Conservation (phyloP, 306 rosid species). For the Sphenostylis stenocarpa region DNA sequence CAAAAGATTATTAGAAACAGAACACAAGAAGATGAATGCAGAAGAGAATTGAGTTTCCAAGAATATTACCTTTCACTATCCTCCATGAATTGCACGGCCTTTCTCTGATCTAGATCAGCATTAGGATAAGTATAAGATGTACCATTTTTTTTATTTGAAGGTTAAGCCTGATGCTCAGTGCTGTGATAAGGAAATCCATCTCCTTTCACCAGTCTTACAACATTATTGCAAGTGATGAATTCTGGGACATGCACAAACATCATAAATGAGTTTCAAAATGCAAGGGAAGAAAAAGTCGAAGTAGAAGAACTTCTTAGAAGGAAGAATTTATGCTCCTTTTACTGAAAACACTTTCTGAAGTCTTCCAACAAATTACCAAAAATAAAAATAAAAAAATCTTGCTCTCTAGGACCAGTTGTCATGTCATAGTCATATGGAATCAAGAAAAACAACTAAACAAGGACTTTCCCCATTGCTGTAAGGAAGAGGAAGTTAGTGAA, state of each 20-base stretch:
- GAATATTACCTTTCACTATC: conserved; percentile 48
- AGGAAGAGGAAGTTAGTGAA: background rate
- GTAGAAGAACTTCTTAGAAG: background rate
- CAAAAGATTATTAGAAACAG: background rate
- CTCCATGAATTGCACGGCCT: conserved; percentile 43
- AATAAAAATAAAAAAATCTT: background rate
- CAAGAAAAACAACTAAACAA: background rate
- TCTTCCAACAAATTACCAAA: background rate
- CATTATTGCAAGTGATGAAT: background rate
- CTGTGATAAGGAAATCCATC: background rate
- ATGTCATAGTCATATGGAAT: background rate
- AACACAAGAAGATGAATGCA: background rate
- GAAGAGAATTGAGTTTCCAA: background rate
- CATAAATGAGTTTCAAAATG: conserved; percentile 24
- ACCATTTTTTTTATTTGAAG: conserved; percentile 13
- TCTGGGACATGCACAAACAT: conserved; percentile 28
- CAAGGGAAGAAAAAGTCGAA: background rate
- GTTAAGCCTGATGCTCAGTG: conserved; percentile 1
- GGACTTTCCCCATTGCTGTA: background rate
- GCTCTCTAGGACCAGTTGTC: background rate
- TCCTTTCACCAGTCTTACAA: conserved; percentile 14
- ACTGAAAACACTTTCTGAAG: background rate
- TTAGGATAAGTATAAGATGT: conserved; percentile 5
- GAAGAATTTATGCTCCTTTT: background rate
- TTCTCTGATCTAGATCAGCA: conserved; percentile 18